These are phyloP conservation scores for Xylariaceae sp. DNA, from an alignment of 2,329 filamentous ascomycete genomes.

Conservation along the genomic window DNA sequence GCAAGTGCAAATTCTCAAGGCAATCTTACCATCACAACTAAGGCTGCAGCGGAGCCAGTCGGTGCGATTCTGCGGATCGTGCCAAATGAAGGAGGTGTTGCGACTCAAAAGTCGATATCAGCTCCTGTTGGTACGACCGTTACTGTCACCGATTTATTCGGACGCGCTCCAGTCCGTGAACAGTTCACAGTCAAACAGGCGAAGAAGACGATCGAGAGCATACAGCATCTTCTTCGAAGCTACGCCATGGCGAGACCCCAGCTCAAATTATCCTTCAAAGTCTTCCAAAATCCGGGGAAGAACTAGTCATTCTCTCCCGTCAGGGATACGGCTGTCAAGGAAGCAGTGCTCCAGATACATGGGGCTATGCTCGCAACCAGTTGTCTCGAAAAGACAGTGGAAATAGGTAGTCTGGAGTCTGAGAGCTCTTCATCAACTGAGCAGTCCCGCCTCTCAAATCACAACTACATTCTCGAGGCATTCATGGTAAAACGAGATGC, in stretches of 20 bases:
- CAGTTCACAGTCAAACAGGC: slow-evolving; percentile 51
- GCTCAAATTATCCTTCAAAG: slow-evolving; percentile 53
- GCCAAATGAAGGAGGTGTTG: slow-evolving; percentile 32
- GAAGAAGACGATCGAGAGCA: slow-evolving; percentile 45
- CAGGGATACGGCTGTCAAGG: slow-evolving; percentile 38
- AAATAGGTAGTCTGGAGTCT: slow-evolving; percentile 3
- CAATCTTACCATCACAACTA: slow-evolving; percentile 55
- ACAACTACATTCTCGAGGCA: slow-evolving; percentile 43
- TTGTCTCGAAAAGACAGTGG: slow-evolving; percentile 36
- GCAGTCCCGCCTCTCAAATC: neutral
- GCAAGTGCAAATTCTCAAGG: slow-evolving; percentile 57
- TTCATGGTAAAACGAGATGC: slow-evolving; percentile 49
- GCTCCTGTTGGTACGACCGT: slow-evolving; percentile 64
- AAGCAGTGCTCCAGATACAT: slow-evolving; percentile 55
- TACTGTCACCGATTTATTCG: slow-evolving; percentile 51
- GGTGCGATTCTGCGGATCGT: slow-evolving; percentile 43
- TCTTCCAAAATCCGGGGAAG: slow-evolving; percentile 44
- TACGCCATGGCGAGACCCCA: slow-evolving; percentile 60
- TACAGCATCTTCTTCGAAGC: slow-evolving; percentile 52
- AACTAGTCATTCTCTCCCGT: slow-evolving; percentile 59
- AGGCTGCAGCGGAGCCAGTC: slow-evolving; percentile 51
- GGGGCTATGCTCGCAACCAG: slow-evolving; percentile 48
- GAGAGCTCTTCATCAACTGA: slow-evolving; percentile 7
- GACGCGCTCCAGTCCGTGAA: slow-evolving; percentile 54
- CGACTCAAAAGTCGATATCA: slow-evolving; percentile 30